These are phyloP conservation scores for Aspergillus indologenus DNA, from an alignment of 495 filamentous ascomycete genomes.

Conservation along the genomic window DNA sequence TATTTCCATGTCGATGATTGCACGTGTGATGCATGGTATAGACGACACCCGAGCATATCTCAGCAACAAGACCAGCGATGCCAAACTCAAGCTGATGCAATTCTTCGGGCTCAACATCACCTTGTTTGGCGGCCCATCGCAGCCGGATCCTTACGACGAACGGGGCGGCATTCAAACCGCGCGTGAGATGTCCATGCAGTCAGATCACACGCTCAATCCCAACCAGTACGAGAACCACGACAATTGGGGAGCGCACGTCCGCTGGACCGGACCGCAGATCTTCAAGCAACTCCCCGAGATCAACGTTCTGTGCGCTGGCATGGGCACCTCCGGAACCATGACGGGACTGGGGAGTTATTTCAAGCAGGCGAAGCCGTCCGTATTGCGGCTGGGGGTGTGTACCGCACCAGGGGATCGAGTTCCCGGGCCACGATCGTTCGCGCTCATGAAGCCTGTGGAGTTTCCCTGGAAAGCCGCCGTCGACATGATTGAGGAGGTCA, in stretches of 20 bases:
- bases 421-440: conserved; percentile 54
- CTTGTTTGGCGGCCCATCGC: conserved; percentile 55
- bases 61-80: conserved; percentile 57
- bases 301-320: conserved; percentile 54
- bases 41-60: conserved; percentile 54
- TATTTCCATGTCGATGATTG: conserved; percentile 56
- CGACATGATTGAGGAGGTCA: conserved; percentile 53
- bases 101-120: conserved; percentile 59
- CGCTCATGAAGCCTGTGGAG: conserved; percentile 48
- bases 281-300: conserved; percentile 55
- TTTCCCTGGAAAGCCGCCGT: conserved; percentile 58
- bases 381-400: conserved; percentile 51
- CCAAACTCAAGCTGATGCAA: conserved; percentile 52
- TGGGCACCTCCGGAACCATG: conserved; percentile 55
- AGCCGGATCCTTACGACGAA: conserved; percentile 53
- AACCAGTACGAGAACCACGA: conserved; percentile 59
- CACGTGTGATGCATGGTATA: conserved; percentile 51
- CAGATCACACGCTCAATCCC: conserved; percentile 47
- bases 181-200: conserved; percentile 34
- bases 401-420: conserved; percentile 54
- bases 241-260: conserved; percentile 58
- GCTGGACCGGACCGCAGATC: conserved; percentile 60
- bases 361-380: conserved; percentile 50
- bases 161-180: conserved; percentile 52
- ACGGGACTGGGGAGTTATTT: conserved; percentile 55